Evolutionary conservation across 2,329 filamentous ascomycete species (phyloP).

Genomic region (Acrodontium crateriforme): DNA sequence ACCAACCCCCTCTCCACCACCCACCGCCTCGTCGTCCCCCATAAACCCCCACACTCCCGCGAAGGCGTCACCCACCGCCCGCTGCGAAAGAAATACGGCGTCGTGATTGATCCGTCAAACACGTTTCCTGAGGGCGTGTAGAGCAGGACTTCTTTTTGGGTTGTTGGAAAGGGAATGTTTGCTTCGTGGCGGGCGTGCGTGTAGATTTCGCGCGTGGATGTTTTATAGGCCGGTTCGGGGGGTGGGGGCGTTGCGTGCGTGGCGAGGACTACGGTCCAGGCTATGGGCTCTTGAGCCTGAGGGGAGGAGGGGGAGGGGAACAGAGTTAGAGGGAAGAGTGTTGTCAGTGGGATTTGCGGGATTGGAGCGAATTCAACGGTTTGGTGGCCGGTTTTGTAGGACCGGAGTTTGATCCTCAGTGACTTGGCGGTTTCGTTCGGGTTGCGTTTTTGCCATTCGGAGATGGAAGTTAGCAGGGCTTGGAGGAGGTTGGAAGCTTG

Average conservation of each 20-base stretch:
- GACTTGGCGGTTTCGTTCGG: conserved; percentile 14
- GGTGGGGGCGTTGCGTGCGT: conserved; percentile 35
- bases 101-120: conserved; percentile 74
- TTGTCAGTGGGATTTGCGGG: conserved; percentile 32
- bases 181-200: conserved; percentile 51
- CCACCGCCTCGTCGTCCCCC: conserved; percentile 72
- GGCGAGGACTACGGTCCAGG: conserved; percentile 37
- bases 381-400: conserved; percentile 35
- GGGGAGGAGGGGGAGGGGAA: conserved; percentile 22
- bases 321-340: conserved; percentile 43
- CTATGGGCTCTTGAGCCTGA: conserved; percentile 13
- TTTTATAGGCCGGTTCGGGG: conserved; percentile 76
- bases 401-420: conserved; percentile 37
- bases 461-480: conserved; percentile 20
- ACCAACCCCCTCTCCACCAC: conserved; percentile 58
- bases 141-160: conserved; percentile 57
- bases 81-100: conserved; percentile 63
- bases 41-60: conserved; percentile 56
- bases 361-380: conserved; percentile 26
- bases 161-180: conserved; percentile 29
- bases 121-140: conserved; percentile 51
- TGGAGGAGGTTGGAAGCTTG: conserved; percentile 21
- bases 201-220: conserved; percentile 60
- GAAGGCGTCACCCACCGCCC: conserved; percentile 70
- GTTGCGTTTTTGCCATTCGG: conserved; percentile 20